phyloP scores from a whole-genome alignment of 805 yeast genomes.

The Ogataea pignaliae region DNA sequence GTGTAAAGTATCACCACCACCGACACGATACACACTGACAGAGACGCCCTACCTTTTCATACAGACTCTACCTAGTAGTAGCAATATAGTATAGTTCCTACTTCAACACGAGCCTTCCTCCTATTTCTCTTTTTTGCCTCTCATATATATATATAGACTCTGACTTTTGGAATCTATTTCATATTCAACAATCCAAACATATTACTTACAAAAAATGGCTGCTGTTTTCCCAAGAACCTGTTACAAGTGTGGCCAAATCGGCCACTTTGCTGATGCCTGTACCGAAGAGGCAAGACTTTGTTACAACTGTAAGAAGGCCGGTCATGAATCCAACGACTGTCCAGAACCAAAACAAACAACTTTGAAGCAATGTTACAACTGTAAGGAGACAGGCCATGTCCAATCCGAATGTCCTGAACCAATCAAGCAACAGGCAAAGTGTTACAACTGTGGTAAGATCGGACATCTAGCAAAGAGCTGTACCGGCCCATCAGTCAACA shows the following conservation, averaged over 20 bases:
- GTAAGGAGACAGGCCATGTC: conserved; percentile 88
- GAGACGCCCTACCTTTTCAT: too few relatives aligned
- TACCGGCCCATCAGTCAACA: conserved; percentile 37
- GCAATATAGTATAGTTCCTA: too few relatives aligned
- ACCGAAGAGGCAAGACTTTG: conserved; percentile 80
- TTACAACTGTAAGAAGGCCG: conserved; percentile 88
- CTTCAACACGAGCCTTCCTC: too few relatives aligned
- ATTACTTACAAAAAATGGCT: conserved; percentile 14
- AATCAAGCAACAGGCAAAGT: conserved; percentile 54
- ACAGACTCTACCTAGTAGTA: too few relatives aligned
- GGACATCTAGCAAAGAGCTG: conserved; percentile 86
- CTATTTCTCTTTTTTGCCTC: too few relatives aligned
- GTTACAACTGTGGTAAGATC: conserved; percentile 72
- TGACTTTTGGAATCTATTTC: not conserved
- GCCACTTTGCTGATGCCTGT: conserved; percentile 88
- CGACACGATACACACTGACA: too few relatives aligned
- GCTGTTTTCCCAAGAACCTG: conserved; percentile 59
- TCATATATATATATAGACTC: not conserved
- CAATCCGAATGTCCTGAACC: conserved; percentile 76
- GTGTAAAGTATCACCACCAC: too few relatives aligned
- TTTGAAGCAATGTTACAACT: conserved; percentile 87
- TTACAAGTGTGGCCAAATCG: conserved; percentile 88
- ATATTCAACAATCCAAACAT: too few relatives aligned
- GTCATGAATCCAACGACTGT: conserved; percentile 86
- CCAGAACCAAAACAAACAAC: conserved; percentile 82